phyloP scores from a whole-genome alignment of 768 basidiomycete genomes.

The Podaxis carcinomalis region DNA sequence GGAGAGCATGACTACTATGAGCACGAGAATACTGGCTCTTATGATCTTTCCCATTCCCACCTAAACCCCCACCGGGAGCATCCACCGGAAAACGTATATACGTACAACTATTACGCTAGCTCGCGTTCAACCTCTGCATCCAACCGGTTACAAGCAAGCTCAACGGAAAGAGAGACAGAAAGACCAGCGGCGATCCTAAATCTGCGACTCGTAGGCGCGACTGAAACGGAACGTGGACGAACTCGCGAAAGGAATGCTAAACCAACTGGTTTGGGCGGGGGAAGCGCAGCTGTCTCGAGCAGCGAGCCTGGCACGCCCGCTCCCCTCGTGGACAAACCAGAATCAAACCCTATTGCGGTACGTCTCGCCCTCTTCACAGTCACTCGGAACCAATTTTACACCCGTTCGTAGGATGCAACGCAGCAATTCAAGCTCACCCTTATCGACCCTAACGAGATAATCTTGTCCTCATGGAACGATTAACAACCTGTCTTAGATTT shows the following conservation, averaged over 20 bases:
- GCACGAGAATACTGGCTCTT: constrained; percentile 1
- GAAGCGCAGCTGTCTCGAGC: constrained; percentile 4
- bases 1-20: constrained; percentile 11
- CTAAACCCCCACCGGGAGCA: constrained; percentile 2
- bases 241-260: constrained; percentile 15
- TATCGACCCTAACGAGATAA: neutral
- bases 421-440: neutral
- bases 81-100: constrained; percentile 1
- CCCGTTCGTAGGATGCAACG: neutral
- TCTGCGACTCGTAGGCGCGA: constrained; percentile 25
- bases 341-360: neutral
- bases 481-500: neutral
- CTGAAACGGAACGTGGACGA: constrained; percentile 14
- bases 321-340: neutral
- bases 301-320: neutral
- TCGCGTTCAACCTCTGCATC: constrained; percentile 8
- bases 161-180: constrained; percentile 14
- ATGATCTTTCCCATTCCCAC: neutral
- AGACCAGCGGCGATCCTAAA: constrained; percentile 26
- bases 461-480: constrained; percentile 7
- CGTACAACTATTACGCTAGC: neutral
- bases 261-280: constrained; percentile 3
- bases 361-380: neutral
- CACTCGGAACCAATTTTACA: neutral
- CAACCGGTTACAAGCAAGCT: neutral